phyloP scores from a whole-genome alignment of 2,329 filamentous ascomycete species.

The Botrytis elliptica region DNA sequence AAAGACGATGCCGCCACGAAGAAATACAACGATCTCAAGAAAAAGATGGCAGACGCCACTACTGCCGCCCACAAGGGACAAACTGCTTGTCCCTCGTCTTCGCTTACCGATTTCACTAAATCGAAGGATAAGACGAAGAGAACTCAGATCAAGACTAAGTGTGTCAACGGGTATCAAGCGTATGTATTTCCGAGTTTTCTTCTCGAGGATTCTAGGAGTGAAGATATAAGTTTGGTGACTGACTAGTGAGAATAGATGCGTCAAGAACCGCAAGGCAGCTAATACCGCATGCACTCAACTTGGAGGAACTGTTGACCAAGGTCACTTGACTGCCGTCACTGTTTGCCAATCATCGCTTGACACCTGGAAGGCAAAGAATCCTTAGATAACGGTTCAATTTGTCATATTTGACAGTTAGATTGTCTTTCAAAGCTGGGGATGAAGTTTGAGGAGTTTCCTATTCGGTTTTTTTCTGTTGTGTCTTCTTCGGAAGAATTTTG shows the following conservation, averaged over 20 bases:
- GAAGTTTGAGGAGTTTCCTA: not conserved
- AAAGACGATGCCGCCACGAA: not conserved
- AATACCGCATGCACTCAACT: not conserved
- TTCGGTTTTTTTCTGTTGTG: not conserved
- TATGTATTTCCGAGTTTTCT: not conserved
- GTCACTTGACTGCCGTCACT: not conserved
- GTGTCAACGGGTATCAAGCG: not conserved
- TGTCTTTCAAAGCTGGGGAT: not conserved
- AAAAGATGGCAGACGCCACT: not conserved
- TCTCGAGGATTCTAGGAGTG: not conserved
- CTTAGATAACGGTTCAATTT: not conserved
- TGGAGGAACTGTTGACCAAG: not conserved
- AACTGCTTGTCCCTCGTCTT: not conserved
- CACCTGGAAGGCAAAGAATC: not conserved
- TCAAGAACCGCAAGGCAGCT: not conserved
- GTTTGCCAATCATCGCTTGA: not conserved
- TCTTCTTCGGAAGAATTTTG: not conserved
- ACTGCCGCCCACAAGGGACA: not conserved
- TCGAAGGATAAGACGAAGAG: not conserved
- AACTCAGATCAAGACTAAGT: not conserved
- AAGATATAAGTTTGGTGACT: not conserved
- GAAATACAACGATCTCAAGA: not conserved
- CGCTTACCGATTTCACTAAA: not conserved
- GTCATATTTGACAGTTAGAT: not conserved
- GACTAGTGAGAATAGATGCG: not conserved